phyloP scores from a whole-genome alignment of 352 stramenopile genomes.

The Phytopythium ostracodes region DNA sequence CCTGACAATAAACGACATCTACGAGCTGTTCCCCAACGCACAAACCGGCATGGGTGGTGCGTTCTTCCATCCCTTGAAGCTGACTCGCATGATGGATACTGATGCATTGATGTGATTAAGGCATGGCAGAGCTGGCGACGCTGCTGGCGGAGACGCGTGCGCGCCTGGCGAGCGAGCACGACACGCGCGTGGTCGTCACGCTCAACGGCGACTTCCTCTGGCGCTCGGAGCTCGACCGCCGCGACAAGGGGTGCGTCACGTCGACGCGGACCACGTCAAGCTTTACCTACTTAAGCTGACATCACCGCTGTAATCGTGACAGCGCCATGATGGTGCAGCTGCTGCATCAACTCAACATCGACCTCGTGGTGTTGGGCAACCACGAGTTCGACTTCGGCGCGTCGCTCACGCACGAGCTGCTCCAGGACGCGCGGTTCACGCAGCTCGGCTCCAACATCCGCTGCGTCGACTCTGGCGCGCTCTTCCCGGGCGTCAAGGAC shows the following conservation, averaged over 20 bases:
- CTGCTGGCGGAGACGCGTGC: constrained; percentile 30
- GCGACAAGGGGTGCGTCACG: constrained; percentile 57
- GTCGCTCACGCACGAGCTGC: constrained; percentile 27
- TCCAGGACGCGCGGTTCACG: constrained; percentile 37
- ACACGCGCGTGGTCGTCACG: constrained; percentile 42
- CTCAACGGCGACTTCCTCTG: constrained; percentile 76
- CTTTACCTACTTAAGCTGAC: not conserved
- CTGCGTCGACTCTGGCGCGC: constrained; percentile 13
- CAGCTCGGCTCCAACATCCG: constrained; percentile 65
- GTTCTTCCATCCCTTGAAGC: not conserved
- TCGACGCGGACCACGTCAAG: not conserved
- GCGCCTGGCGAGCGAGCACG: constrained; percentile 14
- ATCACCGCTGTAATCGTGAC: not conserved
- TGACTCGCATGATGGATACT: too few relatives aligned
- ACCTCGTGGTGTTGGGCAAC: constrained; percentile 72
- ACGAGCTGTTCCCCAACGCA: constrained; percentile 50
- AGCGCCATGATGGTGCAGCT: constrained; percentile 68
- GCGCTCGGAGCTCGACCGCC: constrained; percentile 54
- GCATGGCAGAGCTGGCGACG: constrained; percentile 51
- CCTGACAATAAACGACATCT: constrained; percentile 71
- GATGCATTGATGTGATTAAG: constrained; percentile 8
- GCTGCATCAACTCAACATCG: constrained; percentile 44
- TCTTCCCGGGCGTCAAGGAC: constrained; percentile 33
- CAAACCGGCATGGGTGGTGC: constrained; percentile 18
- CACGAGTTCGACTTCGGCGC: constrained; percentile 78